Conservation (phyloP, 1,284 basidiomycete species). For the Kalmanozyma brasiliensis region DNA sequence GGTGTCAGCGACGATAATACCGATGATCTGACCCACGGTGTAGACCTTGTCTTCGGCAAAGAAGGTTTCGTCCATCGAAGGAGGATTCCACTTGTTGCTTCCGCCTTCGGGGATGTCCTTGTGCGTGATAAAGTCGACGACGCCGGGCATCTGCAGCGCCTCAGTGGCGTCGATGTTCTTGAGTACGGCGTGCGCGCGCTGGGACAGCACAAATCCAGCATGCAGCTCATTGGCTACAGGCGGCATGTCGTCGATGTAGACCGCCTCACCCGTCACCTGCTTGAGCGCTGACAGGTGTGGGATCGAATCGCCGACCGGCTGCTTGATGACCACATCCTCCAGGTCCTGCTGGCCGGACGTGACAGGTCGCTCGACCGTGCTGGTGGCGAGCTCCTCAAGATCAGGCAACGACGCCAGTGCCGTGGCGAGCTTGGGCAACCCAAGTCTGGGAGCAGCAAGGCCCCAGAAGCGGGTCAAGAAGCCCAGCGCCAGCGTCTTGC, state of each 20-base stretch:
- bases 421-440: constrained; percentile 19
- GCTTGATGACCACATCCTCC: constrained; percentile 54
- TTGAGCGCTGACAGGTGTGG: constrained; percentile 67
- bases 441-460: constrained; percentile 49
- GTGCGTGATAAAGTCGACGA: constrained; percentile 62
- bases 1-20: constrained; percentile 65
- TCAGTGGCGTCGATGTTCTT: constrained; percentile 59
- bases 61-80: constrained; percentile 67
- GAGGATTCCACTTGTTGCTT: constrained; percentile 67
- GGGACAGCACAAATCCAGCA: constrained; percentile 66
- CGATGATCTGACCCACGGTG: constrained; percentile 66
- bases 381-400: constrained; percentile 49
- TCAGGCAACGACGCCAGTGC: constrained; percentile 22
- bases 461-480: constrained; percentile 68
- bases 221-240: constrained; percentile 63
- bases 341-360: constrained; percentile 54
- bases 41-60: constrained; percentile 67
- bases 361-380: constrained; percentile 40
- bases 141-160: constrained; percentile 66
- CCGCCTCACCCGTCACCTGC: constrained; percentile 68
- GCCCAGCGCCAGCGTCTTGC: constrained; percentile 67
- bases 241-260: constrained; percentile 68
- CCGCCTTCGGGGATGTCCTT: constrained; percentile 63
- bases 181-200: constrained; percentile 67
- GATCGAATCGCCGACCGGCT: constrained; percentile 56